A percentile compares a stretch with the other conserved stretches of the same genome.
phyloP scores from a whole-genome alignment of 192 early-diverging fungal genomes.

The Geranomyces variabilis region DNA sequence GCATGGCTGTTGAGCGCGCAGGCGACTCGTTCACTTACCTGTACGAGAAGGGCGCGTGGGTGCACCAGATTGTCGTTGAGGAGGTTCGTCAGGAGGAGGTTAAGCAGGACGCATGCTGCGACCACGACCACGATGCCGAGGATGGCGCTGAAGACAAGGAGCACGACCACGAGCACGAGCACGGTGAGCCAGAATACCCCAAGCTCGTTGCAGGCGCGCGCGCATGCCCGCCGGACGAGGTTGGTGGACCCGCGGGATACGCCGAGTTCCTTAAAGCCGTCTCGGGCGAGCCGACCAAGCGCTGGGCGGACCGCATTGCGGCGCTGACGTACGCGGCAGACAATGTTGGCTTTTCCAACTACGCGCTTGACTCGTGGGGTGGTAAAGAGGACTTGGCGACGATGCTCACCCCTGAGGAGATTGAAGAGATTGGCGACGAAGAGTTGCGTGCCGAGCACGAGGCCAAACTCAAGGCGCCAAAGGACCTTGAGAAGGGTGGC shows the following conservation, averaged over 20 bases:
- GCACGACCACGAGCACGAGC: slow-evolving; percentile 20
- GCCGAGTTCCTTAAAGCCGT: slow-evolving; percentile 15
- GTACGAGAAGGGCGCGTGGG: slow-evolving; percentile 35
- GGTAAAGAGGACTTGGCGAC: slow-evolving; percentile 17
- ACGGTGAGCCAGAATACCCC: slow-evolving; percentile 15
- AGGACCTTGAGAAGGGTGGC: slow-evolving; percentile 22
- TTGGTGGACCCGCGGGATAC: slow-evolving; percentile 32
- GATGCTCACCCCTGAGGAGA: background rate
- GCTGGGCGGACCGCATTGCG: slow-evolving; percentile 5
- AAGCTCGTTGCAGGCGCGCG: slow-evolving; percentile 27
- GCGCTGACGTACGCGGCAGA: slow-evolving; percentile 23
- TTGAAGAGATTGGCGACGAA: slow-evolving; percentile 10
- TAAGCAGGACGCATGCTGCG: slow-evolving; percentile 12
- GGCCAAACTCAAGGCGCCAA: background rate
- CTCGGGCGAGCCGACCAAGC: background rate
- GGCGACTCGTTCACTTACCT: slow-evolving; percentile 30
- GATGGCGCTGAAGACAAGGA: slow-evolving; percentile 16
- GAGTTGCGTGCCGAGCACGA: background rate
- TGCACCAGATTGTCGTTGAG: slow-evolving; percentile 31
- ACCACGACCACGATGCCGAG: slow-evolving; percentile 19
- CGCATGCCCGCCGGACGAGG: slow-evolving; percentile 30
- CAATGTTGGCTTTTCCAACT: slow-evolving; percentile 28
- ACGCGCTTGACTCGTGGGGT: slow-evolving; percentile 30
- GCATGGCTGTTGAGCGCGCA: slow-evolving; percentile 7
- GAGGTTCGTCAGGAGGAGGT: slow-evolving; percentile 10